Percentiles rank a stretch among this genome's conserved stretches.
These are phyloP conservation scores for Solanum tacnaense DNA, from an alignment of 257 asterid species.

Conservation along the genomic window DNA sequence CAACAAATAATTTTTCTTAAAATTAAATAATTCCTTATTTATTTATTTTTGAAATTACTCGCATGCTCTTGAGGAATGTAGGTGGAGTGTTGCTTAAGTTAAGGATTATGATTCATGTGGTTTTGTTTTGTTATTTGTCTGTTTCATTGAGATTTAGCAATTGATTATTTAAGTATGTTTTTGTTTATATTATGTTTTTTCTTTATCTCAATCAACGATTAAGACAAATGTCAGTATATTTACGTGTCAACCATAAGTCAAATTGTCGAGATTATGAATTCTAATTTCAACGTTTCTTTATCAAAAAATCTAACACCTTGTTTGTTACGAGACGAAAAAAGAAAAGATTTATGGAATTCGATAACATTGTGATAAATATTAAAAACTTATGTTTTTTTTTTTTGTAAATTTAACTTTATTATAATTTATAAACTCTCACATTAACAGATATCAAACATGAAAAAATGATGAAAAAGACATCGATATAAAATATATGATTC, in stretches of 20 bases:
- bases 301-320: not conserved
- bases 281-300: not conserved
- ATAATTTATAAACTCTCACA: not conserved
- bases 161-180: not conserved
- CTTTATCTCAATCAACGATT: not conserved
- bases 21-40: not conserved
- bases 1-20: not conserved
- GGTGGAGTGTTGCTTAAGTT: not conserved
- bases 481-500: too few relatives aligned
- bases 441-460: not conserved
- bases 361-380: too few relatives aligned
- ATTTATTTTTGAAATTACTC: constrained; percentile 7
- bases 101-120: not conserved
- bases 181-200: not conserved
- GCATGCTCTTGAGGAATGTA: constrained; percentile 22
- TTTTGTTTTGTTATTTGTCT: not conserved
- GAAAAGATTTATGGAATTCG: too few relatives aligned
- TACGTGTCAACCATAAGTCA: not conserved
- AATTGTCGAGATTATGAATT: too few relatives aligned
- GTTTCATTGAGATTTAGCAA: not conserved
- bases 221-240: not conserved
- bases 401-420: not conserved
- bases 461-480: too few relatives aligned
- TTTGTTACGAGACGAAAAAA: not conserved
- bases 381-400: rapidly evolving